phyloP scores from a whole-genome alignment of 1,139 yeast genomes.

The Yamadazyma dushanensis region DNA sequence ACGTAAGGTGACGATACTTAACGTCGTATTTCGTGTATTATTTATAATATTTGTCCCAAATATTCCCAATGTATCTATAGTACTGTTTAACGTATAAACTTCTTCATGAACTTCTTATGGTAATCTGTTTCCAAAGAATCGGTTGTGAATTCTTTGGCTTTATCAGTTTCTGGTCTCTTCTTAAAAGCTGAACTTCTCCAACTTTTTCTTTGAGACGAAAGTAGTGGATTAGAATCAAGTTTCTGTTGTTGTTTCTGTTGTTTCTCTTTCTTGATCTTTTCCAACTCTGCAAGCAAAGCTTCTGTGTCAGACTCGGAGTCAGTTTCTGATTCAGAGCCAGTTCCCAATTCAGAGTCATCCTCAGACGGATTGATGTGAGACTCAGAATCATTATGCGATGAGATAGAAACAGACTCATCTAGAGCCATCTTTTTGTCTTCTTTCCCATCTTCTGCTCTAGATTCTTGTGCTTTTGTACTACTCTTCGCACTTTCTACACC shows the following conservation, averaged over 20 bases:
- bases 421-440: too few relatives aligned
- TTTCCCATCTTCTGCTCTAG: too few relatives aligned
- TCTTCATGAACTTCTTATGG: conserved; percentile 70
- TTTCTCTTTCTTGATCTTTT: conserved; percentile 46
- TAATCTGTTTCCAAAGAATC: conserved; percentile 68
- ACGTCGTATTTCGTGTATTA: conserved; percentile 11
- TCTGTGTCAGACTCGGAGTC: conserved; percentile 13
- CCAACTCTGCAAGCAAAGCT: conserved; percentile 44
- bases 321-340: conserved; percentile 8
- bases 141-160: conserved; percentile 48
- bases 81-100: conserved; percentile 49
- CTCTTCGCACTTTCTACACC: not conserved
- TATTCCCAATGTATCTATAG: not conserved
- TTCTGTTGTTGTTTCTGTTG: conserved; percentile 20
- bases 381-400: not conserved
- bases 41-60: conserved; percentile 3
- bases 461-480: not conserved
- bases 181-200: conserved; percentile 60
- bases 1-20: conserved; percentile 17
- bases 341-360: not conserved
- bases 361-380: not conserved
- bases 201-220: conserved; percentile 25
- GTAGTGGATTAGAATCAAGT: conserved; percentile 45
- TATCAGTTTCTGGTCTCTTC: conserved; percentile 21
- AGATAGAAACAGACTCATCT: too few relatives aligned